Conservation (phyloP, 257 asterid genomes). For the Primulina eburnea region DNA sequence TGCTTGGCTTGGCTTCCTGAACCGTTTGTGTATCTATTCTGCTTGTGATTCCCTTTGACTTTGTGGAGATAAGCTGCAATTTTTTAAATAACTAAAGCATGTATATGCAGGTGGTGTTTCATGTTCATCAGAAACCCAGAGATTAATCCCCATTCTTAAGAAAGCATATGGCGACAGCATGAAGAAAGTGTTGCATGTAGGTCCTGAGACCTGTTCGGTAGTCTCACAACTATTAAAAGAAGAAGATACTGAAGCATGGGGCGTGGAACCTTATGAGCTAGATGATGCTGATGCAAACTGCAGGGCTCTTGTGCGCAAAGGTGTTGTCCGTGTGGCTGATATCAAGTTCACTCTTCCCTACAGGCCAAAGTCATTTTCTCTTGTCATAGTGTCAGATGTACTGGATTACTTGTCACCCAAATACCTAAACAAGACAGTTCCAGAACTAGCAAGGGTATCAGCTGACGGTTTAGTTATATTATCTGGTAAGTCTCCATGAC, state of each 20-base stretch:
- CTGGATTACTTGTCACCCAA: constrained; percentile 79
- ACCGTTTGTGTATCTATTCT: neutral
- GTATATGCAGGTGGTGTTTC: constrained; percentile 55
- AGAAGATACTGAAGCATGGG: constrained; percentile 85
- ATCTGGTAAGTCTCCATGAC: constrained; percentile 47
- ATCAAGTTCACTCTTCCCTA: constrained; percentile 87
- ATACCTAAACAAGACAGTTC: constrained; percentile 83
- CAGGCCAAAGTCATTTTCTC: constrained; percentile 74
- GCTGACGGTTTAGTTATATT: constrained; percentile 76
- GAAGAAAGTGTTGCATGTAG: constrained; percentile 76
- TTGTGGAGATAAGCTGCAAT: constrained; percentile 5
- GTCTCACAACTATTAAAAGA: constrained; percentile 67
- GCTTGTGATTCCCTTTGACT: neutral
- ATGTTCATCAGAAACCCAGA: constrained; percentile 62
- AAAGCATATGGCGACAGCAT: constrained; percentile 70
- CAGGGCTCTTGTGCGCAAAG: constrained; percentile 59
- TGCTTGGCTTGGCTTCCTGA: constrained; percentile 1
- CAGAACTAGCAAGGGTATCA: constrained; percentile 80
- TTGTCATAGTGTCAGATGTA: constrained; percentile 84
- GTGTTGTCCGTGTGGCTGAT: constrained; percentile 74
- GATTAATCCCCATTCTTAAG: constrained; percentile 55
- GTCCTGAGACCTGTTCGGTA: constrained; percentile 78
- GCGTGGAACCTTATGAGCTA: constrained; percentile 82
- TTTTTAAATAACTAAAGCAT: constrained; percentile 10
- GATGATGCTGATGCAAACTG: constrained; percentile 68